phyloP scores from a whole-genome alignment of 129 eudicot species.

The Pseudognaphalium luteoalbum region DNA sequence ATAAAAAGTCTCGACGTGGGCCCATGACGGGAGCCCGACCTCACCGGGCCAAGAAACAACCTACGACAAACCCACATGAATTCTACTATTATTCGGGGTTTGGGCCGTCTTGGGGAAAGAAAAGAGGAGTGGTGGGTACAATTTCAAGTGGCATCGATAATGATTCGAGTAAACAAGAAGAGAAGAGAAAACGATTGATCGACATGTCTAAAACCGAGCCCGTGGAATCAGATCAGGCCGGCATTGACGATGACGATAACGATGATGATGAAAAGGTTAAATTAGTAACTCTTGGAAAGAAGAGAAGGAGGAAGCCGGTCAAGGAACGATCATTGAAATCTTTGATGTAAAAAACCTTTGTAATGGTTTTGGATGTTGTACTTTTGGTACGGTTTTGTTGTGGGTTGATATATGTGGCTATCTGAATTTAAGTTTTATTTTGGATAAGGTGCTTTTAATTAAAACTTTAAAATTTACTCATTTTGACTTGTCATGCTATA shows the following conservation, averaged over 20 bases:
- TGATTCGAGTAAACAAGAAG: constrained; percentile 9
- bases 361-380: not conserved
- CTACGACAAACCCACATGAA: constrained; percentile 37
- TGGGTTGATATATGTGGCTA: not conserved
- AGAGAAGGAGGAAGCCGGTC: constrained; percentile 37
- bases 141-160: not conserved
- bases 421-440: not conserved
- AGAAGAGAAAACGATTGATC: constrained; percentile 1
- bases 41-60: constrained; percentile 1
- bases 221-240: constrained; percentile 5
- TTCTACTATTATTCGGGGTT: constrained; percentile 78
- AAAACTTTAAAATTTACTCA: too few species aligned
- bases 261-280: not conserved
- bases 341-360: constrained; percentile 30
- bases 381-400: not conserved
- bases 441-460: too few species aligned
- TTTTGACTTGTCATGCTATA: too few species aligned
- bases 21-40: not conserved
- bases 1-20: not conserved
- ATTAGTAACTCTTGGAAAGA: not conserved
- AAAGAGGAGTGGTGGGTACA: constrained; percentile 34
- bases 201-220: not conserved
- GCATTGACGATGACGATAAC: not conserved
- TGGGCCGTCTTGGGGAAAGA: constrained; percentile 86
- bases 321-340: constrained; percentile 70